These are phyloP conservation scores for Aspergillus flavus DNA, from an alignment of 2,329 filamentous ascomycete species.

Conservation along the genomic window DNA sequence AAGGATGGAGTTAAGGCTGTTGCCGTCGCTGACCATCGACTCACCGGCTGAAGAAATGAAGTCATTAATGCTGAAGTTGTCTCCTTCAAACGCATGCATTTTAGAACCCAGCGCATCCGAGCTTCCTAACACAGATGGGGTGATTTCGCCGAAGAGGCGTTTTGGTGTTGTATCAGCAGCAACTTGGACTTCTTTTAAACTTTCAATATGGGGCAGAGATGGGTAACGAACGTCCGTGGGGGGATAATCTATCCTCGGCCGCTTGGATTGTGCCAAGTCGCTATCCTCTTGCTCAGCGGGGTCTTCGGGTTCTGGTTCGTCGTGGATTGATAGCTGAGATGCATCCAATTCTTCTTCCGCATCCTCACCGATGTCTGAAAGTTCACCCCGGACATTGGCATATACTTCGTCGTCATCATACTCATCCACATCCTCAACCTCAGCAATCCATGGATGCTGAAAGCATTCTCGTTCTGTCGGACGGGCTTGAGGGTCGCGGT, in stretches of 20 bases:
- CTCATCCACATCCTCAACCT: conserved; percentile 58
- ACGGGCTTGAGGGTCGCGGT: conserved; percentile 75
- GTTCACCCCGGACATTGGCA: conserved; percentile 44
- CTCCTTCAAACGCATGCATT: conserved; percentile 31
- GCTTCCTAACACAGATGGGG: conserved; percentile 56
- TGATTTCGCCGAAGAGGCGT: conserved; percentile 65
- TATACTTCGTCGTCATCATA: conserved; percentile 65
- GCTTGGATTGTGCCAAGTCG: conserved; percentile 40
- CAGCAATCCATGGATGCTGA: conserved; percentile 71
- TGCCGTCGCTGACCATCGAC: conserved; percentile 40
- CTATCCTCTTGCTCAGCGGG: conserved; percentile 35
- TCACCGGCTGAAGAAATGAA: conserved; percentile 44
- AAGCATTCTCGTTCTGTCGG: conserved; percentile 73
- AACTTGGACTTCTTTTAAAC: conserved; percentile 33
- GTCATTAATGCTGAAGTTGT: conserved; percentile 41
- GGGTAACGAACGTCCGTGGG: conserved; percentile 43
- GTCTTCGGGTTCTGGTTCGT: conserved; percentile 42
- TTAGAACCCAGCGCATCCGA: conserved; percentile 51
- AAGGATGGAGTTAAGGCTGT: conserved; percentile 41
- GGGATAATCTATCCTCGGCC: conserved; percentile 35
- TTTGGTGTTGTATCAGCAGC: conserved; percentile 32
- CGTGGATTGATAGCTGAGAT: conserved; percentile 66
- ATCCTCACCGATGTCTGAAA: conserved; percentile 43
- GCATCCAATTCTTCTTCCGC: conserved; percentile 51
- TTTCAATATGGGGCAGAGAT: conserved; percentile 44